phyloP scores from a whole-genome alignment of 805 yeast species.

The Lachancea cidri region DNA sequence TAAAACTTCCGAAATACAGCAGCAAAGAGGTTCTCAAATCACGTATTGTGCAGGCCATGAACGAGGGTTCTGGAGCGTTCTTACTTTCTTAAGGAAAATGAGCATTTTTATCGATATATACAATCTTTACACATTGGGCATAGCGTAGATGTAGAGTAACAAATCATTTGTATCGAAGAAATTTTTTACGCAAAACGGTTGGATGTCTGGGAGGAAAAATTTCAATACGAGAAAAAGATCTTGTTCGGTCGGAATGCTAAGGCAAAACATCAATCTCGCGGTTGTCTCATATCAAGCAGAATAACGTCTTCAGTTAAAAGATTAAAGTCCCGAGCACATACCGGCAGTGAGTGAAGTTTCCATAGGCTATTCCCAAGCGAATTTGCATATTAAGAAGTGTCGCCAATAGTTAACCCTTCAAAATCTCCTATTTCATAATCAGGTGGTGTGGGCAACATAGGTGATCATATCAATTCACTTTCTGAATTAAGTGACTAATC shows the following conservation, averaged over 20 bases:
- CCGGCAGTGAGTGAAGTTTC: too few species aligned
- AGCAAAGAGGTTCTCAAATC: conserved; percentile 52
- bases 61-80: conserved; percentile 87
- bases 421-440: too few species aligned
- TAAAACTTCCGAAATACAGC: conserved; percentile 82
- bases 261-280: background rate
- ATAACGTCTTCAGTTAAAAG: too few species aligned
- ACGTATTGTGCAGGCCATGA: conserved; percentile 63
- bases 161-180: too few species aligned
- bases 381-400: too few species aligned
- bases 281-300: too few species aligned
- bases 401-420: too few species aligned
- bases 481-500: background rate
- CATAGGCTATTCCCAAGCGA: too few species aligned
- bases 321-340: too few species aligned
- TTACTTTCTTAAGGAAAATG: conserved; percentile 52
- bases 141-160: too few species aligned
- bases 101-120: background rate
- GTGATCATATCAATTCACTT: too few species aligned
- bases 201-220: background rate
- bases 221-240: background rate
- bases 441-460: too few species aligned
- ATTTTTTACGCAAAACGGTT: background rate
- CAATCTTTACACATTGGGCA: background rate
- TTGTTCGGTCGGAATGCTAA: background rate